Base-by-base conservation (phyloP, 352 stramenopile species). In the Phytophthora multivora region DNA sequence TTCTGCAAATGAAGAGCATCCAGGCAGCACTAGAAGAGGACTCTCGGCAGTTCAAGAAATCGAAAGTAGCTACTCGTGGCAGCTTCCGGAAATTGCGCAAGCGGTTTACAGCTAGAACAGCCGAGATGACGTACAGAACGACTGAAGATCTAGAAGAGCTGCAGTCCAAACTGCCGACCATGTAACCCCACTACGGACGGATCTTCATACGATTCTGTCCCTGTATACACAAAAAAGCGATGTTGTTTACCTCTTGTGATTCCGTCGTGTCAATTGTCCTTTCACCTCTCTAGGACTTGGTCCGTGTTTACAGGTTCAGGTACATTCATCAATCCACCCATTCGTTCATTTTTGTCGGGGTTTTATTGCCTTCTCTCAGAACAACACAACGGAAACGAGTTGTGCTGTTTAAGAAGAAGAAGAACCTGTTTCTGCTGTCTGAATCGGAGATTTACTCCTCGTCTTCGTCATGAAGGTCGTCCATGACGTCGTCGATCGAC, bases 91-190 rank as follows among this genome's bases (percentile, higher is more conserved):
- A 86, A 51, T 51, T 89, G 36, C 76, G 53, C 18, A 79, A 83
- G 51, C 73, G 78, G 11, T 88, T 83, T 46, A 70, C 77, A 49
- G 74, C 78, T 42, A 65, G 72, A 41, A 84, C 75, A 39, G 57
- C 73, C 10, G 66, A 75, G 23, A 71, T 86, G 46, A 62, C 61
- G 23, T 84, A 85, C 54, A 67, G 67, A 4, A 85, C 80, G 36
- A 72, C 71, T 9, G 73, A 89, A 50, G 77, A 89, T 60, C 68
- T 88, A n/a, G 74, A 86, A 66, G 60, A 71, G 46, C 67, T 88
- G 23, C 67, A 80, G 40, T 57, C 61, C 19, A 77, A 73, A 60
- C 62, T 81, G 26, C 47, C 70, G 43, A 72, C 63, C 40, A 68
- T 77, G 68, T 78, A 75, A 63, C 31, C 19, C 35, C 21, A 52